Base-by-base conservation (phyloP, 768 basidiomycete genomes). In the Suillus sp. region DNA sequence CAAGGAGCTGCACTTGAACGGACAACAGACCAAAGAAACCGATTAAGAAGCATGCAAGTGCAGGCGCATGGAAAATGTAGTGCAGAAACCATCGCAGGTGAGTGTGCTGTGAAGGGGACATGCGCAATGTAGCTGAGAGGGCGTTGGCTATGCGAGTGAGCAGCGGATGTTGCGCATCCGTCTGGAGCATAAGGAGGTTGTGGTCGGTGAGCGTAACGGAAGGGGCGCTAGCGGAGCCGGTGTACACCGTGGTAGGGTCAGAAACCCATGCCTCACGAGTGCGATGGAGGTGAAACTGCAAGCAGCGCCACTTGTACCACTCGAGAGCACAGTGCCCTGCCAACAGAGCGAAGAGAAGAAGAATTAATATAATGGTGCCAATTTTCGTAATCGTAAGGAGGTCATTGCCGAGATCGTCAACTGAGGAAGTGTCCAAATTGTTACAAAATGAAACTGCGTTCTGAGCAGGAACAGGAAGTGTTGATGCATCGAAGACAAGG, bases 21-120 rank as follows among this genome's bases (percentile, higher is more conserved):
- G 89, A 88, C 53, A 99, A 74, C 14, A 99, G 76, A 11, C 96
- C 96, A 68, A 98, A 87, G 67, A 95, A 78, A n/a, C 96, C 95
- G 68, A 99, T 92, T 65, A 95, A 84, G 73, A 99, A 88, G 71
- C 95, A 92, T 0, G 93, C 90, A 51, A 96, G 83, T 1, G 94
- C 95, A 1, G 93, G 92, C 2, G 94, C 87, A 71, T 98, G 92
- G 75, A 95, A 93, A 63, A 99, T 80, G 78, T 97, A 97, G 69
- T 91, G 84, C 70, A 92, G 81, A 77, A 96, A 93, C 93, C 95
- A 99, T 63, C 88, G 86, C 20, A 93, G 75, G 68, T 92, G 84
- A 30, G 83, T 84, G 68, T 92, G 85, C 64, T 90, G 83, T 42
- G 81, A 76, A 7, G 88, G 83, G 9, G 82, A 81, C 63, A 94